phyloP scores from a whole-genome alignment of 2,329 filamentous ascomycete genomes.

The Calycina herbarum region DNA sequence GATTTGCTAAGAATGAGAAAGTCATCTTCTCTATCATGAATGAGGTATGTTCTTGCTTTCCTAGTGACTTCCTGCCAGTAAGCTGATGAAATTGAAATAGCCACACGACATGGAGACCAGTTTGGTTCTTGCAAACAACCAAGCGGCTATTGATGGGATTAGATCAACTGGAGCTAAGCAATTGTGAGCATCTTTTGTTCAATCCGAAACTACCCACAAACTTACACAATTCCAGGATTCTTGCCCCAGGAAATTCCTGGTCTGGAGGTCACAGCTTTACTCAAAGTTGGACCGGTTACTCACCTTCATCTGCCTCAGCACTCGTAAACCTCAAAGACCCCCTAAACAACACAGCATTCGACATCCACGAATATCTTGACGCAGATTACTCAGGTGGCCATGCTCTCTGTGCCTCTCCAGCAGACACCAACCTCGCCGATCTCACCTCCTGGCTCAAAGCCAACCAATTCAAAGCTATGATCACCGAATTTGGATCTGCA shows the following conservation, averaged over 20 bases:
- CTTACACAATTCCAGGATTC: constrained; percentile 34
- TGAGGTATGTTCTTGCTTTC: constrained; percentile 41
- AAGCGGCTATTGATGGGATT: constrained; percentile 49
- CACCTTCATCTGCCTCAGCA: constrained; percentile 41
- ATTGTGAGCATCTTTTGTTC: constrained; percentile 31
- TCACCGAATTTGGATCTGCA: constrained; percentile 50
- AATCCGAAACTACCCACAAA: neutral
- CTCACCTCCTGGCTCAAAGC: constrained; percentile 48
- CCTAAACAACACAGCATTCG: constrained; percentile 48
- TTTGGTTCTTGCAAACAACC: constrained; percentile 48
- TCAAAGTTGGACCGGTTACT: constrained; percentile 38
- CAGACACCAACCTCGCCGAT: constrained; percentile 42
- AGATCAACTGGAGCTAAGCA: constrained; percentile 46
- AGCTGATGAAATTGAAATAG: constrained; percentile 27
- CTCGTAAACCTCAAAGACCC: constrained; percentile 48
- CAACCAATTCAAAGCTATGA: constrained; percentile 48
- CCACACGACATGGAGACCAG: constrained; percentile 51
- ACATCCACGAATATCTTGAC: constrained; percentile 55
- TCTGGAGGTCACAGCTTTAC: constrained; percentile 51
- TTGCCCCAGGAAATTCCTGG: constrained; percentile 51
- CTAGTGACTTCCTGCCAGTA: neutral
- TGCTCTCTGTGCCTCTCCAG: constrained; percentile 42
- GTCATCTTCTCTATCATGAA: constrained; percentile 68
- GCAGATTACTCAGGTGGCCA: constrained; percentile 48
- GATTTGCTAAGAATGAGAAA: constrained; percentile 50